Percentiles rank a stretch among this genome's conserved stretches.
phyloP scores from a whole-genome alignment of 306 rosid genomes.

The Ammopiptanthus mongolicus region DNA sequence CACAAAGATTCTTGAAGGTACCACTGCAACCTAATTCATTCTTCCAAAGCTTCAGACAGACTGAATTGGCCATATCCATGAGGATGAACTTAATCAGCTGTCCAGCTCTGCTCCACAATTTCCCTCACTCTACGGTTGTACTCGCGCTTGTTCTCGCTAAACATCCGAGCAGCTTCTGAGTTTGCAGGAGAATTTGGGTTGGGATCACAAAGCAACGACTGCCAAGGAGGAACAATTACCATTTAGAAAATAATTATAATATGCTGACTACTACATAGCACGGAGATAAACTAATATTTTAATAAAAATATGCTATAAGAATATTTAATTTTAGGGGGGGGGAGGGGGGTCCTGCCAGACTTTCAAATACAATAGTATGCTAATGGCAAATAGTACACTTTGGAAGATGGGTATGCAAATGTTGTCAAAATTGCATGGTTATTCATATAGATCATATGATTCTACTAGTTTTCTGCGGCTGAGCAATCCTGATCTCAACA shows the following conservation, averaged over 20 bases:
- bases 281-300: not conserved
- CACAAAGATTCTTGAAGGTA: conserved; percentile 29
- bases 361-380: not conserved
- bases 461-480: not conserved
- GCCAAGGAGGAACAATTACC: conserved; percentile 26
- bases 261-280: not conserved
- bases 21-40: conserved; percentile 25
- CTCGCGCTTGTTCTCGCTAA: conserved; percentile 85
- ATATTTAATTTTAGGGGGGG: not conserved
- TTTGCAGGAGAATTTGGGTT: conserved; percentile 97
- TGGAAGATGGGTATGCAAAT: not conserved
- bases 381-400: not conserved
- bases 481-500: not conserved
- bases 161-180: conserved; percentile 95
- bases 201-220: conserved; percentile 94
- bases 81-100: conserved; percentile 56
- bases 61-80: not conserved
- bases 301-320: not conserved
- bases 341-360: not conserved
- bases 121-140: conserved; percentile 88
- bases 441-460: not conserved
- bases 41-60: conserved; percentile 27
- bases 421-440: not conserved
- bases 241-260: not conserved
- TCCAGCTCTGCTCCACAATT: conserved; percentile 96